These are phyloP conservation scores for Cryptococcus sp. DNA, from an alignment of 1,284 basidiomycete species.

Conservation along the genomic window DNA sequence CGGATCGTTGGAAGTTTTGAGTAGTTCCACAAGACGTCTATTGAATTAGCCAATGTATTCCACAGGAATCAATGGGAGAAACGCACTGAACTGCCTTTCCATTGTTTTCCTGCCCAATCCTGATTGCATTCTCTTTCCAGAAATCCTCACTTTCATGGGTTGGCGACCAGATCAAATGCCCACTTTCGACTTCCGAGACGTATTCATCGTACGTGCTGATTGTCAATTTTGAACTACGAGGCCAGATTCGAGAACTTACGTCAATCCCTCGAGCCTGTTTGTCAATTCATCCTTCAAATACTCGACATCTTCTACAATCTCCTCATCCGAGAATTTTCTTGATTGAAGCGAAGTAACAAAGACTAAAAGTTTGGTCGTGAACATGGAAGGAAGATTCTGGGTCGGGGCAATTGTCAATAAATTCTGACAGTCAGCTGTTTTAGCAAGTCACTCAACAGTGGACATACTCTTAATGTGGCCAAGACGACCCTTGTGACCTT, in stretches of 20 bases:
- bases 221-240: constrained; percentile 1
- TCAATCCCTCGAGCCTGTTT: constrained; percentile 77
- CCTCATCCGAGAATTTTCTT: constrained; percentile 92
- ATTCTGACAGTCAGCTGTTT: constrained; percentile 56
- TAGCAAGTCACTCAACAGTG: constrained; percentile 1
- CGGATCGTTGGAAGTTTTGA: constrained; percentile 68
- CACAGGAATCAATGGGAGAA: background rate
- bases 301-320: constrained; percentile 84
- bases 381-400: constrained; percentile 85
- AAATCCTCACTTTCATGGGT: constrained; percentile 95
- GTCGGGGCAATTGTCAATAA: constrained; percentile 58
- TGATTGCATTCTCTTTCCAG: constrained; percentile 90
- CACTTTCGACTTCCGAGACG: constrained; percentile 80
- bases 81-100: constrained; percentile 72
- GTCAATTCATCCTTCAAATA: constrained; percentile 79
- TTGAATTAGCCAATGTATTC: background rate
- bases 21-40: constrained; percentile 67
- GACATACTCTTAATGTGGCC: constrained; percentile 75
- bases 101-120: constrained; percentile 81
- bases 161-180: constrained; percentile 89
- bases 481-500: constrained; percentile 95
- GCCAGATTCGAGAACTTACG: constrained; percentile 53
- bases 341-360: constrained; percentile 77
- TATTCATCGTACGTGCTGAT: constrained; percentile 94
- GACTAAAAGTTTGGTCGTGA: constrained; percentile 79